These are phyloP conservation scores for Arabis alpina DNA, from an alignment of 345 rosid species.

Conservation along the genomic window DNA sequence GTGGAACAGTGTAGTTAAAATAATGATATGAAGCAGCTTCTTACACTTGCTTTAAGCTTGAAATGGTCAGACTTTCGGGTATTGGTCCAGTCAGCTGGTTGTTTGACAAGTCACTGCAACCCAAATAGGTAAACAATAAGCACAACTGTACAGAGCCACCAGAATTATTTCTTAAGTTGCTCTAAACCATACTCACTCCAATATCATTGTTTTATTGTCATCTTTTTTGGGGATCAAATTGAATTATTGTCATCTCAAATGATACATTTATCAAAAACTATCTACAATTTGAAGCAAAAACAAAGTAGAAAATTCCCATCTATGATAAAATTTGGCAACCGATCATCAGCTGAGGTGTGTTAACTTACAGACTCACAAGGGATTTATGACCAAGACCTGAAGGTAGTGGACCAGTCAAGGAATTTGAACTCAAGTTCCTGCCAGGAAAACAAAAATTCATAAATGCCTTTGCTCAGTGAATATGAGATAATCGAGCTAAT, in stretches of 20 bases:
- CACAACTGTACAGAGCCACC: slow-evolving; percentile 5
- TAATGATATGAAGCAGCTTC: slow-evolving; percentile 11
- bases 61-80: slow-evolving; percentile 75
- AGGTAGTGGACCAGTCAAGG: slow-evolving; percentile 75
- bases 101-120: slow-evolving; percentile 80
- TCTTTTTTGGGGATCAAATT: neutral
- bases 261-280: neutral
- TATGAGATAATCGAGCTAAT: neutral
- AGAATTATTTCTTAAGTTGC: neutral
- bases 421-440: slow-evolving; percentile 89
- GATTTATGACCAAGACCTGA: slow-evolving; percentile 75
- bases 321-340: slow-evolving; percentile 25
- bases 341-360: slow-evolving; percentile 4
- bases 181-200: slow-evolving; percentile 12
- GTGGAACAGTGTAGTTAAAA: neutral
- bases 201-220: slow-evolving; percentile 10
- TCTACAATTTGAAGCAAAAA: slow-evolving; percentile 7
- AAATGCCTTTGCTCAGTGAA: neutral
- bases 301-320: slow-evolving; percentile 13
- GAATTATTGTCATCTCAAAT: neutral
- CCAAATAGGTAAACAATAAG: slow-evolving; percentile 24
- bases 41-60: slow-evolving; percentile 81
- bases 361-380: slow-evolving; percentile 76
- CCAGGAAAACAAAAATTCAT: slow-evolving; percentile 16
- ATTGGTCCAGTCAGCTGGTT: slow-evolving; percentile 82